Base-by-base conservation (phyloP, 345 rosid species). In the Populus alba region DNA sequence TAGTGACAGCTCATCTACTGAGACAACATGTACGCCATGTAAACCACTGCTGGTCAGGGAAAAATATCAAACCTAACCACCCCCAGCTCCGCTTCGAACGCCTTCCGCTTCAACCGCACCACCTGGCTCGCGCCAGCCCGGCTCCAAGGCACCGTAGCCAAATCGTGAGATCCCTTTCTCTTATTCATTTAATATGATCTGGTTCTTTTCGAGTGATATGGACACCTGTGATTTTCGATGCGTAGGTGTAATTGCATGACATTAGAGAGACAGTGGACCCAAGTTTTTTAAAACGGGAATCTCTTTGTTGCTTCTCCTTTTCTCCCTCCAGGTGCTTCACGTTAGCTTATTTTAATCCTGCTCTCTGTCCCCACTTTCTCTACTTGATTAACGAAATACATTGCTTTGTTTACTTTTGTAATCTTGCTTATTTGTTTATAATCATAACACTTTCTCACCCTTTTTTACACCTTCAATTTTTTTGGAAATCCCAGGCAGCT, bases 301-400 rank as follows among this genome's bases (percentile, higher is more conserved):
- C 81, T n/a, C 80, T 70, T 5, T 35, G 76, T 57, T 66, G 45
- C 20, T 35, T 5, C 41, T 31, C 55, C 11, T 41, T 62, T 75
- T 65, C 45, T 31, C 39, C 11, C 12, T 49, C 71, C 82, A 79
- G 83, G 79, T 79, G 86, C 71, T 74, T 74, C 81, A 79, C 78
- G 79, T 79, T 76, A 51, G 10, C 62, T 67, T 79, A 74, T 70
- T 80, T 79, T 73, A 77, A 71, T 41, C 16, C 41, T 7, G 6
- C 57, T 55, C 63, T 29, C 39, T 59, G n/a, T 16, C 75, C 55
- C 80, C 84, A 78, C 80, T 76, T 4, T 59, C 65, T 59, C 29
- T 59, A 25, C 49, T 43, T 43, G 41, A 39, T 18, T 38, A 59
- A 23, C 6, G 25, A n/a, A 59, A 59, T 11, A 59, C 27, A 10